phyloP scores from a whole-genome alignment of 441 rosid genomes.

The Adansonia madagascariensis region DNA sequence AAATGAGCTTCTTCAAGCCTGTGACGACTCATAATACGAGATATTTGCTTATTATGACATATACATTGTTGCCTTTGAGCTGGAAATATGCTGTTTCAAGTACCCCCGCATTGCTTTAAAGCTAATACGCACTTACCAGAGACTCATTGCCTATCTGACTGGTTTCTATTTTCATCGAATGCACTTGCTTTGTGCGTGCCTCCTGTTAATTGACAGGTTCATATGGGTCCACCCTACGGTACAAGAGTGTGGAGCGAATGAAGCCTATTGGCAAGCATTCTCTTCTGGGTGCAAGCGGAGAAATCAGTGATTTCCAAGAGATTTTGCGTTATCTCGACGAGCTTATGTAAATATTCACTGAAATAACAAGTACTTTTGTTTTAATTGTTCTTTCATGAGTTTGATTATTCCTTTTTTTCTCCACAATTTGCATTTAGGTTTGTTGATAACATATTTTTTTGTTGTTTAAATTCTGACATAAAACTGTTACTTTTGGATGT shows the following conservation, averaged over 20 bases:
- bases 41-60: background rate
- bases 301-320: conserved; percentile 96
- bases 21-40: background rate
- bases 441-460: background rate
- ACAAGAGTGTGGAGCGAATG: conserved; percentile 86
- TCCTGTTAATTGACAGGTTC: conserved; percentile 55
- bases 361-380: background rate
- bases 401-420: background rate
- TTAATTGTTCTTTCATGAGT: background rate
- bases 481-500: conserved; percentile 24
- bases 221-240: conserved; percentile 91
- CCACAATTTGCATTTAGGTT: background rate
- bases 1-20: background rate
- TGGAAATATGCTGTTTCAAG: background rate
- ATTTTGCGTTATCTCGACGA: conserved; percentile 84
- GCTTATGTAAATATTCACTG: conserved; percentile 58
- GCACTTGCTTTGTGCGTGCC: background rate
- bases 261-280: conserved; percentile 93
- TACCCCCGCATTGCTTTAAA: background rate
- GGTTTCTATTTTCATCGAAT: background rate
- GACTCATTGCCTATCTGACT: background rate
- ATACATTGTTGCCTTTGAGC: background rate
- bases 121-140: background rate
- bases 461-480: conserved; percentile 7
- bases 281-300: conserved; percentile 96